Percentiles rank a stretch among this genome's conserved stretches.
These are phyloP conservation scores for Aegilops bicornis DNA, from an alignment of 176 grass and related monocot species.

Conservation along the genomic window DNA sequence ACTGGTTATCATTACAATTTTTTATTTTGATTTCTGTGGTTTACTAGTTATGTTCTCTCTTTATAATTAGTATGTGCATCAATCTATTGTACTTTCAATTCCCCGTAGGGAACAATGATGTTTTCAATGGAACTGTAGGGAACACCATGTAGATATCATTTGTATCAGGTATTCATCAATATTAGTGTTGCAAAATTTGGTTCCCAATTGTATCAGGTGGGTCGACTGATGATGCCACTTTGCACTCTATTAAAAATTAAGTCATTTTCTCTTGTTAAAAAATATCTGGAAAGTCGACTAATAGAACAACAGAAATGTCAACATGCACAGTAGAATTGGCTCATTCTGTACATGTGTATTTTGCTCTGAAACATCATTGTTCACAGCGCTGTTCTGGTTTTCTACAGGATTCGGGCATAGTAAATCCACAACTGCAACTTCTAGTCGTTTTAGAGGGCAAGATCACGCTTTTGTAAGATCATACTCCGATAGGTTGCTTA, in stretches of 20 bases:
- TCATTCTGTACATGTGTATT: background rate
- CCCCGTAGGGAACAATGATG: background rate
- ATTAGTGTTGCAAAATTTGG: background rate
- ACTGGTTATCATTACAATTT: background rate
- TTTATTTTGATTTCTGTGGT: background rate
- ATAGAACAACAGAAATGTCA: background rate
- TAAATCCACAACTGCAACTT: conserved; percentile 40
- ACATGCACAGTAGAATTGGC: background rate
- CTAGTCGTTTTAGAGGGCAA: conserved; percentile 38
- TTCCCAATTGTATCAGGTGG: background rate
- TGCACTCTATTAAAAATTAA: background rate
- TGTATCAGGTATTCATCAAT: background rate
- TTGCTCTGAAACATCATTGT: conserved; percentile 6
- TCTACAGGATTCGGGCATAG: conserved; percentile 54
- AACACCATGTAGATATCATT: background rate
- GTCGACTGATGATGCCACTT: background rate
- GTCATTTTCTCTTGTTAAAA: background rate
- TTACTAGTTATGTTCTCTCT: background rate
- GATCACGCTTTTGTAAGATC: conserved; percentile 51
- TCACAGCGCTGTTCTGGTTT: conserved; percentile 12
- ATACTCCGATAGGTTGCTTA: conserved; percentile 52
- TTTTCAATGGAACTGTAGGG: background rate
- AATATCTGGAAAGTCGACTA: background rate
- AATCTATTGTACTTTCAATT: background rate
- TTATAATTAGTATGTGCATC: conserved; percentile 8